phyloP scores from a whole-genome alignment of 306 rosid genomes.

The Alnus rubra region DNA sequence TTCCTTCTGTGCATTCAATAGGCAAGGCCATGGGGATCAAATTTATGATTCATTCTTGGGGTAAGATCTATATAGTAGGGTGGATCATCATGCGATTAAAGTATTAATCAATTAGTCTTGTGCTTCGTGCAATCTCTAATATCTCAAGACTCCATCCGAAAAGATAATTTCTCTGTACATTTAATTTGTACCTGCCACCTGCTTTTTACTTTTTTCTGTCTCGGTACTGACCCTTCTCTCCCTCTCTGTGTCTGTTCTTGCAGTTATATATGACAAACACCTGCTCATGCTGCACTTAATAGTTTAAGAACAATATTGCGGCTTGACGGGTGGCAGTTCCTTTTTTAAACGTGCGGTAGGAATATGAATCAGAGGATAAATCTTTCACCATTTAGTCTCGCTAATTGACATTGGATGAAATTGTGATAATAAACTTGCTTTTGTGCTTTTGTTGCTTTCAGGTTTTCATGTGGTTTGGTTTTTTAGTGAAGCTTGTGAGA shows the following conservation, averaged over 20 bases:
- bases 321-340: constrained; percentile 64
- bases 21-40: background rate
- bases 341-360: constrained; percentile 59
- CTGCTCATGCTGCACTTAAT: constrained; percentile 67
- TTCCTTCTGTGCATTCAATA: background rate
- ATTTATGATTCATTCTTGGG: background rate
- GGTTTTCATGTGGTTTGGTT: constrained; percentile 60
- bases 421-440: constrained; percentile 3
- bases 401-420: constrained; percentile 6
- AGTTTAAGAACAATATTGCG: constrained; percentile 48
- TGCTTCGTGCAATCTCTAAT: background rate
- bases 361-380: background rate
- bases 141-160: background rate
- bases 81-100: background rate
- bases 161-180: background rate
- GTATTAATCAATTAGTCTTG: background rate
- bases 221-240: background rate
- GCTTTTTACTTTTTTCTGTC: background rate
- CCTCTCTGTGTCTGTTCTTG: constrained; percentile 12
- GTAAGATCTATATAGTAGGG: background rate
- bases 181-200: background rate
- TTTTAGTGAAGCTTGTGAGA: constrained; percentile 52
- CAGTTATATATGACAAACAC: constrained; percentile 56
- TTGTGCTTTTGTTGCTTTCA: constrained; percentile 27
- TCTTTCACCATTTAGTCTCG: background rate